Evolutionary conservation across 257 asterid species (phyloP).

Genomic region (Solanum chmielewskii): DNA sequence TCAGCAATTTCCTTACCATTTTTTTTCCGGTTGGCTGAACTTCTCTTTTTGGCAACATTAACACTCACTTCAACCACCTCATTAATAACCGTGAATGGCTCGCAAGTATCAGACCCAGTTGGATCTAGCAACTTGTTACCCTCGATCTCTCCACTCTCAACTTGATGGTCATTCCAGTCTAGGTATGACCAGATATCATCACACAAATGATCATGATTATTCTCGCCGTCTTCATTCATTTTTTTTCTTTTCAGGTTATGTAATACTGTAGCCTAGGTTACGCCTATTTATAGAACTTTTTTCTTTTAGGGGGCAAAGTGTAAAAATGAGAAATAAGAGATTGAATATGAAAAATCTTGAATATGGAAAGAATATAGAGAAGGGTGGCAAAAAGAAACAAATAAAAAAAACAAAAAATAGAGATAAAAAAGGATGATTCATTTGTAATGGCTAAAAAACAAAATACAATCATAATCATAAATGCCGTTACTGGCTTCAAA

Average conservation of each 20-base stretch:
- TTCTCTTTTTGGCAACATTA: slow-evolving; percentile 4
- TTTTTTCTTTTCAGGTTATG: background rate
- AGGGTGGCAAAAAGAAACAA: background rate
- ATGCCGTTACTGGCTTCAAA: slow-evolving; percentile 43
- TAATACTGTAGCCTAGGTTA: background rate
- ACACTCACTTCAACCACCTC: slow-evolving; percentile 4
- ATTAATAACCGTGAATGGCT: background rate
- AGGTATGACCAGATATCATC: slow-evolving; percentile 26
- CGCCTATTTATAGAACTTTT: background rate
- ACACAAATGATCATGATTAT: slow-evolving; percentile 3
- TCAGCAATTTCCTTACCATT: background rate
- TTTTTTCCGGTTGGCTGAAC: background rate
- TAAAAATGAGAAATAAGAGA: background rate
- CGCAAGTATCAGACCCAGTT: background rate
- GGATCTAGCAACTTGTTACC: slow-evolving; percentile 1
- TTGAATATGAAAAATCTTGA: background rate
- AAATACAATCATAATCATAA: slow-evolving; percentile 28
- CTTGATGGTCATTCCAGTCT: slow-evolving; percentile 7
- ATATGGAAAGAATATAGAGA: background rate
- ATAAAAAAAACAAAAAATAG: background rate
- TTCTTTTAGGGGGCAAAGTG: background rate
- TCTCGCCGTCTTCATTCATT: slow-evolving; percentile 25
- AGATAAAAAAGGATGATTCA: background rate
- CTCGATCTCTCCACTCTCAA: background rate
- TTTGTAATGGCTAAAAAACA: background rate